Evolutionary conservation across 495 filamentous ascomycete species (phyloP), one percentile per base, ranked within the genome.

Genomic region (Podospora pseudocomata): DNA sequence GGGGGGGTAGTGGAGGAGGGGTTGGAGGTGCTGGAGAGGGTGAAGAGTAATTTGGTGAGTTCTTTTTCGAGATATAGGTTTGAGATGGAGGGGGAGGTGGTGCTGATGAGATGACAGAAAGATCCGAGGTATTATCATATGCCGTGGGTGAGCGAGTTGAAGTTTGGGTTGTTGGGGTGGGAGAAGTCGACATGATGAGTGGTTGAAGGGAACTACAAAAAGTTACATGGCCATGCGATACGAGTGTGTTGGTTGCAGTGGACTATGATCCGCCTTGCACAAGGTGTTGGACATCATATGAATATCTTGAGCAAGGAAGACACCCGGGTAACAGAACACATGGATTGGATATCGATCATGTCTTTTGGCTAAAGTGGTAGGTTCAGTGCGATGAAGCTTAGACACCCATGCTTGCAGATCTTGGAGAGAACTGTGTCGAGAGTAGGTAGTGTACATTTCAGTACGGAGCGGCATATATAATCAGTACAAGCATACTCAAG

Each of bases 111-210:
- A 32, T 44, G 13, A 26, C 55, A 66, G 64, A 60, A 59, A 60
- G 44, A 64, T 67, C 49, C 44, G 28, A 39, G 64, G 56, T 39
- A 19, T 64, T 61, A 53, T 60, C 57, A 19, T 57, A 65, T 19
- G 63, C 67, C 69, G 27, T 71, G 72, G 72, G 63, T 53, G 3
- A 34, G 11, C 6, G 20, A 63, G 15, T 9, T 70, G 59, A 56
- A 63, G 23, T 67, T 69, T 63, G 72, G 69, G 28, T 15, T 71
- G 5, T n/a, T 74, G 9, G 65, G 57, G 6, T 71, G 13, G 55
- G 39, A 49, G 15, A 49, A 13, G 39, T 16, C 0, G 13, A 13
- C 9, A 49, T 49, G 39, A 18, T 6, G 39, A 49, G 1, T 49
- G 39, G 39, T 49, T 16, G 39, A 16, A 11, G 7, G 3, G 7